Evolutionary conservation across 2,329 filamentous ascomycete species (phyloP).

Genomic region (Colletotrichum sp.): DNA sequence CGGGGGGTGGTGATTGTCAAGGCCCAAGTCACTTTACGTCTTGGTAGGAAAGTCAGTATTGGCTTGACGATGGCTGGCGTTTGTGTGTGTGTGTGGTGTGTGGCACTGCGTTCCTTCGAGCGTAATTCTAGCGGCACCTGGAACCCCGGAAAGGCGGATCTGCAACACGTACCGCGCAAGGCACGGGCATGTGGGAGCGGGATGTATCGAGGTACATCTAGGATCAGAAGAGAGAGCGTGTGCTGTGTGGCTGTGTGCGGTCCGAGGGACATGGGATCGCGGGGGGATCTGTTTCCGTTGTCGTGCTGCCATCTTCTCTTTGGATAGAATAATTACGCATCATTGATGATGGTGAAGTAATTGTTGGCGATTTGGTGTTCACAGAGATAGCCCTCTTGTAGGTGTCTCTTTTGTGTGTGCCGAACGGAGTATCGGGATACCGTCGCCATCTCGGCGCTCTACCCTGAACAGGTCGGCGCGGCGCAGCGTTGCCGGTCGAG

Average conservation of each 20-base stretch:
- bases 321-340: not conserved
- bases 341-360: not conserved
- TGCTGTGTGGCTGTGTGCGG: not conserved
- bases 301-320: not conserved
- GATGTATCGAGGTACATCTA: not conserved
- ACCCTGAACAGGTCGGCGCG: not conserved
- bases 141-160: constrained; percentile 18
- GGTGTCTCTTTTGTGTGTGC: not conserved
- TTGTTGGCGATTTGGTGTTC: not conserved
- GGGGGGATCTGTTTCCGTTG: not conserved
- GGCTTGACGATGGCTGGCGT: not conserved
- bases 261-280: not conserved
- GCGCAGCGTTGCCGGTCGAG: not conserved
- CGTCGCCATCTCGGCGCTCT: not conserved
- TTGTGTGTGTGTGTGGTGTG: not conserved
- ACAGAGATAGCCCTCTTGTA: too few species aligned
- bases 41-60: not conserved
- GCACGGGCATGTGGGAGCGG: constrained; percentile 8
- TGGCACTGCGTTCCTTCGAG: not conserved
- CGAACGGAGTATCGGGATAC: not conserved
- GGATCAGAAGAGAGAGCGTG: not conserved
- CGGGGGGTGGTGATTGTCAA: not conserved
- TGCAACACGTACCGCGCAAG: constrained; percentile 16
- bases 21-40: not conserved
- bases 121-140: constrained; percentile 11